Base-by-base conservation (phyloP, 2,329 filamentous ascomycete species). In the Trichoderma koningii region DNA sequence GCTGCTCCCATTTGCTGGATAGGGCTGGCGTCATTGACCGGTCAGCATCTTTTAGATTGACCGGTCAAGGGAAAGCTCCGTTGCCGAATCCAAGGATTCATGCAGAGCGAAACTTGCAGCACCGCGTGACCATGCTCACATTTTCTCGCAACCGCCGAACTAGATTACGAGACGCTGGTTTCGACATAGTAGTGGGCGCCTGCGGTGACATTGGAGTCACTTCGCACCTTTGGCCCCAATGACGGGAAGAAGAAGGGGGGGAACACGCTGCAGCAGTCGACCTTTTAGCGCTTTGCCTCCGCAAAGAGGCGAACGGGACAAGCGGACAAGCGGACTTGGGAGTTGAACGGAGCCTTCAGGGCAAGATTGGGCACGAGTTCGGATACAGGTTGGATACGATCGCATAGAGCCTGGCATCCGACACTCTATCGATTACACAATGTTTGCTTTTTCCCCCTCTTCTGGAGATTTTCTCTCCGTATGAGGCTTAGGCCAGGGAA, bases 1-100 rank as follows among this genome's bases (percentile, higher is more conserved):
- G 5, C 41, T 60, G 38, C 47, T 61, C 63, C 30, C 41, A 65
- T 65, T 65, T 65, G 63, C 63, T 55, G 48, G 48, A 42, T 41
- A 60, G 21, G 28, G 52, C 55, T 60, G 55, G 47, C 42, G 19
- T 23, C 52, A 48, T 50, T 41, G 21, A 65, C 56, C 63, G 63
- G 63, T 65, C 55, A 65, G 48, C 30, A 47, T 12, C 34, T 38
- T 34, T 42, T 63, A 63, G 42, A 55, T 48, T 55, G 51, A 55
- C 60, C 51, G 60, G 50, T 55, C 60, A 63, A 63, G 51, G 55
- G 51, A 62, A 34, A 21, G 47, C 6, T 52, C 15, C 38, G n/a
- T 30, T 52, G 57, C 47, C 38, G 52, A 34, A 14, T 38, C 38
- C 48, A 61, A 42, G 34, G 47, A 28, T 38, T 34, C 44, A 61